Percentiles rank a stretch among this genome's conserved stretches.
These are phyloP conservation scores for Magnolia officinalis DNA, from an alignment of 164 flowering plant species.

Conservation along the genomic window DNA sequence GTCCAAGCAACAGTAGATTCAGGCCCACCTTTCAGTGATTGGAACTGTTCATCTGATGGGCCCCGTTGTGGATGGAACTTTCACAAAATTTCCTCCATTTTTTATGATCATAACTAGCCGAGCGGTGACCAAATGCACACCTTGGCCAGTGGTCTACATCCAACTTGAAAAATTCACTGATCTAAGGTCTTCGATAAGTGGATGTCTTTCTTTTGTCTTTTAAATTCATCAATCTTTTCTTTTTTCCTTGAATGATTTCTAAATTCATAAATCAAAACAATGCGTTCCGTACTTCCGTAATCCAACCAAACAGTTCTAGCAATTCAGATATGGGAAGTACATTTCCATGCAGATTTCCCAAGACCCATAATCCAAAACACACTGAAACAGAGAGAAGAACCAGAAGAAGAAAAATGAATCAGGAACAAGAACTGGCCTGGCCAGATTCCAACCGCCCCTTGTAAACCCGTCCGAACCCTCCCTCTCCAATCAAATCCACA, in stretches of 20 bases:
- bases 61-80: neutral
- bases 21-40: neutral
- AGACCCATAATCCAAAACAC: neutral
- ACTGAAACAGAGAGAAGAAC: no score
- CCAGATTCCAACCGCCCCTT: conserved; percentile 65
- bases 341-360: neutral
- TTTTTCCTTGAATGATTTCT: neutral
- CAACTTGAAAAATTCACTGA: neutral
- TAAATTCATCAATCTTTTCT: neutral
- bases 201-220: neutral
- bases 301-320: neutral
- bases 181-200: neutral
- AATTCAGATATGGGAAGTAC: neutral
- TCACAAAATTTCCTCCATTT: neutral
- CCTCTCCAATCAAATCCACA: conserved; percentile 71
- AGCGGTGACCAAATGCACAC: neutral
- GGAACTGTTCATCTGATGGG: neutral
- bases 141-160: neutral
- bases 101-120: neutral
- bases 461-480: conserved; percentile 85
- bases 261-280: neutral
- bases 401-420: neutral
- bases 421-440: conserved; percentile 34
- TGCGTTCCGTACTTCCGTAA: neutral
- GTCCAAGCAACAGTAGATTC: no score